Conservation (phyloP, 1,284 basidiomycete genomes). For the Tilletia setariae region DNA sequence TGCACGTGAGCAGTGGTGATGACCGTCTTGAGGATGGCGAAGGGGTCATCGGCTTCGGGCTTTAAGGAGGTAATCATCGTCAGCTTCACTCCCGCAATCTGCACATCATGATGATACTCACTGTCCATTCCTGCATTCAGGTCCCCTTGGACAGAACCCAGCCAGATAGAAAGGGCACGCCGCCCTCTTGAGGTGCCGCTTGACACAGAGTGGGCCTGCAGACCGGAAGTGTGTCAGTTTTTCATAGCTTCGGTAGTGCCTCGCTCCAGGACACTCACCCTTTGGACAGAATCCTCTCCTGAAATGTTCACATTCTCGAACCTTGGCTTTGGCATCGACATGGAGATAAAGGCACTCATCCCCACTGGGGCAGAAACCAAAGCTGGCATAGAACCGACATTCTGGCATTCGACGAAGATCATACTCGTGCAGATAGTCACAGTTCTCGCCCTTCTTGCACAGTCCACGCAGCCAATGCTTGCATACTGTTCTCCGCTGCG, state of each 20-base stretch:
- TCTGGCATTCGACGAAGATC: constrained; percentile 98
- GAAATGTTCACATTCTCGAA: constrained; percentile 84
- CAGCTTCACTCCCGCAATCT: background rate
- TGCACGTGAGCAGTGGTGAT: constrained; percentile 48
- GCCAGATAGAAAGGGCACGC: constrained; percentile 87
- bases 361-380: constrained; percentile 73
- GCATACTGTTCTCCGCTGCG: constrained; percentile 70
- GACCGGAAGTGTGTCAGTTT: constrained; percentile 5
- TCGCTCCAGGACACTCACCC: constrained; percentile 25
- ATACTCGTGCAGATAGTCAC: constrained; percentile 99
- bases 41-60: constrained; percentile 47
- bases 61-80: background rate
- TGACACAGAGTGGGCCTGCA: constrained; percentile 74
- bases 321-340: constrained; percentile 82
- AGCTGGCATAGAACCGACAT: constrained; percentile 97
- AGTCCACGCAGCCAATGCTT: constrained; percentile 98
- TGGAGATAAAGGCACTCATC: constrained; percentile 92
- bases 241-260: background rate
- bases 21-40: constrained; percentile 43
- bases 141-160: constrained; percentile 91
- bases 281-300: constrained; percentile 81
- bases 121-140: constrained; percentile 84
- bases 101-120: constrained; percentile 20
- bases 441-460: constrained; percentile 96
- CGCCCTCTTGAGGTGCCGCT: constrained; percentile 87